Evolutionary conservation across 352 stramenopile genomes (phyloP), one percentile per base, ranked within the genome.

Genomic region (Phytophthora cajani): DNA sequence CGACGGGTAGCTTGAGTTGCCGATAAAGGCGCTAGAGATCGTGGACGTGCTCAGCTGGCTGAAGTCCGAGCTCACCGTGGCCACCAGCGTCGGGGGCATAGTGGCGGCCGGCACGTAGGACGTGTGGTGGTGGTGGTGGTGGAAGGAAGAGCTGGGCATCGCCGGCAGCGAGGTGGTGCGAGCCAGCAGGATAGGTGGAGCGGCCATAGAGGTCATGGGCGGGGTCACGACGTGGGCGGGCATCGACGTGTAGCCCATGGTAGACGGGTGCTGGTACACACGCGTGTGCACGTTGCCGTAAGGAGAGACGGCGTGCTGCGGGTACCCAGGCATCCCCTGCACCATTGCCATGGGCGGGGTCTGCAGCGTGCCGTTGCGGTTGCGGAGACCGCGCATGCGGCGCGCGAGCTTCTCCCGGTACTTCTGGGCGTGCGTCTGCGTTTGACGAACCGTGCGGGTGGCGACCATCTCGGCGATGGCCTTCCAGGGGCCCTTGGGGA

Each of bases 391-490:
- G n/a, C 82, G 82, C 67, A 87, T 76, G 47, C 80, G 81, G 27
- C 84, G 74, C 2, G 75, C 76, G 27, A 89, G 66, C 70, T 91
- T 91, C 67, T 90, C 81, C 11, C 81, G 64, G 62, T 90, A 89
- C 69, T 90, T 91, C 51, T 90, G 83, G 11, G 81, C 83, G 62
- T 92, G 82, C 7, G 82, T 90, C 72, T 89, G 81, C 50, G 81
- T 89, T 77, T 91, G 84, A 55, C 84, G 84, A 25, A 88, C 79
- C 4, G 84, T 90, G 23, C 82, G 82, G 33, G 84, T 88, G 58
- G 74, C 82, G 23, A 92, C 82, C 70, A 90, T 88, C 47, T 81
- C 82, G 11, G 82, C 82, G 25, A 91, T 88, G 21, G 77, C 70
- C 56, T 89, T 89, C 82, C 82, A 90, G 38, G 82, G 84, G 4